Base-by-base conservation (phyloP, 73 alveolate species). In the Uronychia setigera region DNA sequence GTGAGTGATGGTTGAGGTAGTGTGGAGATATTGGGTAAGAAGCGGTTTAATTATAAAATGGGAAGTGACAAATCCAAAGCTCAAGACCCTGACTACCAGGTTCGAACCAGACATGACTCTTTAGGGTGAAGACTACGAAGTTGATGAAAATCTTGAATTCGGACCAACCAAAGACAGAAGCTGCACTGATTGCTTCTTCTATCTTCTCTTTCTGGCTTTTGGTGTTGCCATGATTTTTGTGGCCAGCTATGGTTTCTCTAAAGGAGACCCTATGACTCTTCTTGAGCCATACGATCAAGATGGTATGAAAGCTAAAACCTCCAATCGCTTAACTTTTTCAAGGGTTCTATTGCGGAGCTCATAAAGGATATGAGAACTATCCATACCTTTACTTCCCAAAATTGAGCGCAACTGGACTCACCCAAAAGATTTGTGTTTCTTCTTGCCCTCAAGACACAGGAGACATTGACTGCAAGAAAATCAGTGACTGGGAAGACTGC, bases 181-280 rank as follows among this genome's bases (percentile, higher is more conserved):
- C 74, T 98, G 99, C 91, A 95, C 99, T 27, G 99, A 98, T 90
- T 85, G 93, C 35, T 74, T 97, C 60, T 95, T 98, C 89, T 95
- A 96, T 85, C 85, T 95, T 76, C 67, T 95, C 85, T 97, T 97
- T 83, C 29, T 96, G 29, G 82, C 93, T 57, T 98, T 97, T 93
- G 58, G 92, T 30, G 60, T 91, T 32, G 99, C 94, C 85, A 94
- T 96, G 97, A 58, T 95, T 58, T 90, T 92, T 31, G 88, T 95
- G 1, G 97, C 98, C 27, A 89, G 93, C n/a, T 90, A 91, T 30
- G 99, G 99, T 32, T 94, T 92, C 88, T 30, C 88, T 0, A 79
- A 94, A 76, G 99, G 99, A 32, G 92, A 97, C 80, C 99, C 99
- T 13, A 46, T 77, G 80, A 82, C 35, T 35, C 91, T 96, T 0